Evolutionary conservation across 2,329 filamentous ascomycete genomes (phyloP), one percentile per base, ranked within the genome.

Genomic region (Aspergillus jensenii): DNA sequence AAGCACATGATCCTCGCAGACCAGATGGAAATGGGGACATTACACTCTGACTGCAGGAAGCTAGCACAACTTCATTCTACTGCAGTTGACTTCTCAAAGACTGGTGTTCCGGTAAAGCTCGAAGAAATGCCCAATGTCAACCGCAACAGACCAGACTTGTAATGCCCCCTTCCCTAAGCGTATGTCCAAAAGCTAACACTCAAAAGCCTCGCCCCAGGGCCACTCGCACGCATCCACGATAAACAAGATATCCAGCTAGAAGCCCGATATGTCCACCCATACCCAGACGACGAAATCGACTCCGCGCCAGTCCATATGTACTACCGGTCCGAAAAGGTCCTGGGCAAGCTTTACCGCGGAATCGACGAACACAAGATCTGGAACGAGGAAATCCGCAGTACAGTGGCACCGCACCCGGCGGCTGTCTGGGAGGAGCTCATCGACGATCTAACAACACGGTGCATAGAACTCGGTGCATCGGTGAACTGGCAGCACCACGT

Each of bases 71-170:
- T 91, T 67, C 86, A 89, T 62, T 91, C 89, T 0, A 86, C 81
- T 0, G 89, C 87, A 0, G 89, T 91, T 0, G 89, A 91, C 69
- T 91, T 89, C 65, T 90, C 88, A 3, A 91, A 91, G 72, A 90
- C 88, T 0, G 90, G 90, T 0, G 84, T 88, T 31, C 74, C 79
- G 6, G 79, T 82, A 60, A 73, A 82, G 6, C 68, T 82, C 37
- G 69, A 59, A 0, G 65, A 76, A 1, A 71, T 86, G 15, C 81
- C 79, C 0, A 72, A 62, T 4, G 71, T 65, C 8, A 72, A 64
- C 31, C 60, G 35, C 40, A 78, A 67, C 40, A 77, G 83, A 0
- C 84, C 83, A 0, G 83, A 87, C 62, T 86, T 86, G 82, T 84
- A 67, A 75, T 81, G 75, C 51, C 5, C 19, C 3, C 14, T 33